Percentiles rank a stretch among this genome's conserved stretches.
Evolutionary conservation across 1,139 yeast species (phyloP).

Genomic region (Yamadazyma trypodendri): DNA sequence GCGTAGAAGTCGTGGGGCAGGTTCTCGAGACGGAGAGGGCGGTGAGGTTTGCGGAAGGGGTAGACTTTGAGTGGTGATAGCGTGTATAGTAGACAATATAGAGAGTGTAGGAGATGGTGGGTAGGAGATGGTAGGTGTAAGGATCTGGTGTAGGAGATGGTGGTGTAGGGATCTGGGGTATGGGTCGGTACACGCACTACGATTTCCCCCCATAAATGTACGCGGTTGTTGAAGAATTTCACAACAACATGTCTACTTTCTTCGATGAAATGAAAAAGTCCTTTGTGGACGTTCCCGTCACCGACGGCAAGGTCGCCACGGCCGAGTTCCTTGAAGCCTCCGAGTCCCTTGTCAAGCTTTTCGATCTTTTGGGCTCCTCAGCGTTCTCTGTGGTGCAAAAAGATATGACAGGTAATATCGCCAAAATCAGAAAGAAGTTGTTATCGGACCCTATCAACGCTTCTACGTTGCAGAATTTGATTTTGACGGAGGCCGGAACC

Average conservation of each 20-base stretch:
- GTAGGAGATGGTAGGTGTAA: no score
- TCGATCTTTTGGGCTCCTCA: constrained; percentile 80
- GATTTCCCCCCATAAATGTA: no score
- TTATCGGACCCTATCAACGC: constrained; percentile 63
- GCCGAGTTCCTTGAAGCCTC: constrained; percentile 79
- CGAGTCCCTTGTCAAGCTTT: constrained; percentile 77
- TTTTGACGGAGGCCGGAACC: constrained; percentile 64
- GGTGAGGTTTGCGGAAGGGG: constrained; percentile 46
- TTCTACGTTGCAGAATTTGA: constrained; percentile 72
- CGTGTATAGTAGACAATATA: not conserved
- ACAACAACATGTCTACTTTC: constrained; percentile 56
- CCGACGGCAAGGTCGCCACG: constrained; percentile 65
- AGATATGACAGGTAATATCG: constrained; percentile 86
- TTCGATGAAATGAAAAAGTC: constrained; percentile 75
- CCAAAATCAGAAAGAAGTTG: constrained; percentile 67
- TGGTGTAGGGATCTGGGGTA: no score
- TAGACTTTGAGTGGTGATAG: constrained; percentile 30
- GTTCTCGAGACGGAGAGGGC: not conserved
- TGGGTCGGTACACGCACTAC: not conserved
- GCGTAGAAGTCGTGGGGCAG: constrained; percentile 17
- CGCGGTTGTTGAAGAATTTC: not conserved
- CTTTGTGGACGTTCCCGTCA: constrained; percentile 70
- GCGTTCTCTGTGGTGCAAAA: constrained; percentile 84
- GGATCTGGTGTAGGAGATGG: not conserved
- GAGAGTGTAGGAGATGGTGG: not conserved